phyloP scores from a whole-genome alignment of 1,284 basidiomycete species.

The Golubevia sp. region DNA sequence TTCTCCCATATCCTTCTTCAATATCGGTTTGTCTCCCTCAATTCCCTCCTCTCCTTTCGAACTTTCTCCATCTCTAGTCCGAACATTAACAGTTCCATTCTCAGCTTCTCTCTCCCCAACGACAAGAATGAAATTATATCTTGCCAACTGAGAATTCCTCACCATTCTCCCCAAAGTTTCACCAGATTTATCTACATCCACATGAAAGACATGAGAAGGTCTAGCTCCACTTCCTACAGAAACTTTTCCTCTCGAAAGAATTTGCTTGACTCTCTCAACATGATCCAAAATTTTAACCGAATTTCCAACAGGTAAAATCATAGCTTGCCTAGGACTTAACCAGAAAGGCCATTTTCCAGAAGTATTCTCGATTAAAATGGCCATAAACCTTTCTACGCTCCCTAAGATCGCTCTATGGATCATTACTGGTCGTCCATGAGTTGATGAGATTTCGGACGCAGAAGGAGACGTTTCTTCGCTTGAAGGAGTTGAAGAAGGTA shows the following conservation, averaged over 20 bases:
- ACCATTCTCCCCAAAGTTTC: conserved; percentile 46
- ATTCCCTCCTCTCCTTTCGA: not conserved
- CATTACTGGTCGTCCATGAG: conserved; percentile 40
- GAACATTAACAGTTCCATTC: conserved; percentile 32
- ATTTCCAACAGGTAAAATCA: conserved; percentile 30
- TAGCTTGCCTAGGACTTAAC: conserved; percentile 48
- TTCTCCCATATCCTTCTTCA: conserved; percentile 19
- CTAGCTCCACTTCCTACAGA: not conserved
- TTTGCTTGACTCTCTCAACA: not conserved
- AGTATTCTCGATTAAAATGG: conserved; percentile 53
- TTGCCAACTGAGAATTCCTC: conserved; percentile 31
- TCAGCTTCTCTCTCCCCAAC: conserved; percentile 48
- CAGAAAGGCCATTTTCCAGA: conserved; percentile 57
- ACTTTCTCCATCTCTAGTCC: conserved; percentile 21
- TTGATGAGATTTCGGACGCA: not conserved
- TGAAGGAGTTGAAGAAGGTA: conserved; percentile 9
- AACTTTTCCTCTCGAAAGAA: not conserved
- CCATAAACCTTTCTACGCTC: conserved; percentile 56
- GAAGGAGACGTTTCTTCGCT: conserved; percentile 4
- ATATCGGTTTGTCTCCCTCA: not conserved
- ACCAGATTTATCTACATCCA: conserved; percentile 41
- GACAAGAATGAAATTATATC: conserved; percentile 50
- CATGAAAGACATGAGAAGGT: conserved; percentile 34
- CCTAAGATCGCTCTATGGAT: conserved; percentile 60
- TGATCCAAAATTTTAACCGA: not conserved